Evolutionary conservation across 2,329 filamentous ascomycete species (phyloP), one percentile per base, ranked within the genome.

Genomic region (Trichoderma endophyticum): DNA sequence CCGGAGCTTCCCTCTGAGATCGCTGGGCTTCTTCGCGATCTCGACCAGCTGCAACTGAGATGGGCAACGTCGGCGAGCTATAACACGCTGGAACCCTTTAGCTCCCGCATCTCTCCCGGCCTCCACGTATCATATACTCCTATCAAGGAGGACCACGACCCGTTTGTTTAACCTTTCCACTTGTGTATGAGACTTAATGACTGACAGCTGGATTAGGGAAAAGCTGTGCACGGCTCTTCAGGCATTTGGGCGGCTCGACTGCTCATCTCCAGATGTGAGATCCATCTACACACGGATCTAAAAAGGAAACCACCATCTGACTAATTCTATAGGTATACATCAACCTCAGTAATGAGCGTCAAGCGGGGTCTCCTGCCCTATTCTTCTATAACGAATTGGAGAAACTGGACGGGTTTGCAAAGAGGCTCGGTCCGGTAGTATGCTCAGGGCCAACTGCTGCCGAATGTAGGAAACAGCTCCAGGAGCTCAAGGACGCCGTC

Each of bases 41-140:
- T 88, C 74, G 88, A 91, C 76, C 90, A 94, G 80, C 83, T 98
- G 56, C 92, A 95, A 80, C 83, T 98, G 72, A 89, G 92, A 79
- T 97, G 94, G 93, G 86, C 88, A n/a, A 88, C 90, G 15, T 83
- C 89, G 3, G 77, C 78, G 7, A 77, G 85, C 2, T 91, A 91
- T 79, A 83, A 87, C 51, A 84, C 87, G 1, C 83, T 91, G 59
- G 86, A 90, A 51, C 95, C 95, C 2, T 91, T 96, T 77, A 84
- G 88, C 57, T 94, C 94, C 66, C 88, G 92, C 72, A 81, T 94
- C 15, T 90, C 93, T 2, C 91, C 95, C 0, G 95, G 95, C 3
- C 83, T 98, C 26, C 94, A 98, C 83, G 84, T 94, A 30, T 92
- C 92, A 77, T 94, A 91, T 79, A 92, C 91, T 0, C 92, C 92